Evolutionary conservation across 225 moss, liverwort and hornwort genomes (phyloP), one percentile per base, ranked within the genome.

Genomic region (Sphagnum tenellum): DNA sequence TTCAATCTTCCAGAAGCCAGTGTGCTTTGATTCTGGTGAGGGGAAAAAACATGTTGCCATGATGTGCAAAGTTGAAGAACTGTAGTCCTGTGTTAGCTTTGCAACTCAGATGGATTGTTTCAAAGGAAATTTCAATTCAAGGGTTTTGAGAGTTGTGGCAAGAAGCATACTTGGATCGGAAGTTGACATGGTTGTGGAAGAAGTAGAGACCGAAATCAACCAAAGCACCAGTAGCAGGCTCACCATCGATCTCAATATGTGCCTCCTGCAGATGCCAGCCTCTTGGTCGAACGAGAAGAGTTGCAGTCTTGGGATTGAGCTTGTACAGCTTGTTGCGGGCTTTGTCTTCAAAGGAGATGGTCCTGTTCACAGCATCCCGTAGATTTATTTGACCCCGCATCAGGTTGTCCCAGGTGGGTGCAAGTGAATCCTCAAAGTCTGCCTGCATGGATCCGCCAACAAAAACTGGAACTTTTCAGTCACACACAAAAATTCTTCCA

Each of bases 201-300:
- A 83, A 90, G 69, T 86, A 91, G 73, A 91, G 73, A 7, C 86
- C 81, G 49, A 91, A 91, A 58, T 91, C 91, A 45, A 91, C 82
- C 74, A 91, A 60, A 44, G 86, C 82, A 10, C 69, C 91, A 6
- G 83, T 84, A 2, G 91, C 86, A 8, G 86, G 86, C 76, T 88
- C 83, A 3, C 91, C 91, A 56, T 89, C 91, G 14, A 91, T 75
- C 70, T 91, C 91, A 47, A 91, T 69, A 66, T 91, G 91, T 45
- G 88, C 74, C 60, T 91, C 91, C 64, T 73, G 75, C 73, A 91
- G 72, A 69, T 91, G 88, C 91, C 91, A 91, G 3, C 91, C 88
- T 45, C 91, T 70, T 8, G 91, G 84, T 0, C 91, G 80, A 55
- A 91, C 91, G 57, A 88, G 59, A 5, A 88, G 86, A 48, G 84